Base-by-base conservation (phyloP, 139 green algal species). In the Dunaliella primolecta region DNA sequence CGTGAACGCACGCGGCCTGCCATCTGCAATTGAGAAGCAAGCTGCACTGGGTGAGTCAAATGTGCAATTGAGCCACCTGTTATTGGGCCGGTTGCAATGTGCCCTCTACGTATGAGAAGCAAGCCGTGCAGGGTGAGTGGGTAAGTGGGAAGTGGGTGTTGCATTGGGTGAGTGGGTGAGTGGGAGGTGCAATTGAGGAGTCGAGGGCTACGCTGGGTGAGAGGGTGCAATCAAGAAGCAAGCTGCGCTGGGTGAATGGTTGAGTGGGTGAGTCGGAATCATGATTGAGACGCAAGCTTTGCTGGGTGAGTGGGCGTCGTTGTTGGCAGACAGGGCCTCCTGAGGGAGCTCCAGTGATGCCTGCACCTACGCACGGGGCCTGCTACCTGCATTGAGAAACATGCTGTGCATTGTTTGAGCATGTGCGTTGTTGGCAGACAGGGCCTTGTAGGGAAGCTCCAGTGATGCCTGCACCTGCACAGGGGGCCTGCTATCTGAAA, bases 141-240 rank as follows among this genome's bases (percentile, higher is more conserved):
- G 15, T 81, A 3, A 15, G 32, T n/a, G 32, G 25, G 27, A n/a
- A 55, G 75, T 81, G 30, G 3, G 71, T 31, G 71, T 77, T 21
- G 3, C 11, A 32, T 21, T 32, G 27, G 11, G 27, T 77, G 29
- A 32, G 27, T 35, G 29, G 20, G 27, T 32, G 25, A 15, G 27
- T 77, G 71, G 20, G 71, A 15, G 27, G 3, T 11, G 71, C 21
- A 20, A 72, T 72, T 23, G 20, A 23, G 20, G 20, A 72, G 56
- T n/a, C 56, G 23, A 29, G 56, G 56, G 56, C 56, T 20, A 29
- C 20, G 23, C 20, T 23, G 20, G 23, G 56, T 72, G 20, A 72
- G 56, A 20, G 56, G n/a, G n/a, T 23, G 92, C 97, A 0, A 98
- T 99, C 78, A 95, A 98, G 87, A 85, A 92, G 20, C 97, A 99